Evolutionary conservation across 225 moss, liverwort and hornwort genomes (phyloP).

Genomic region (Climacium dendroides): DNA sequence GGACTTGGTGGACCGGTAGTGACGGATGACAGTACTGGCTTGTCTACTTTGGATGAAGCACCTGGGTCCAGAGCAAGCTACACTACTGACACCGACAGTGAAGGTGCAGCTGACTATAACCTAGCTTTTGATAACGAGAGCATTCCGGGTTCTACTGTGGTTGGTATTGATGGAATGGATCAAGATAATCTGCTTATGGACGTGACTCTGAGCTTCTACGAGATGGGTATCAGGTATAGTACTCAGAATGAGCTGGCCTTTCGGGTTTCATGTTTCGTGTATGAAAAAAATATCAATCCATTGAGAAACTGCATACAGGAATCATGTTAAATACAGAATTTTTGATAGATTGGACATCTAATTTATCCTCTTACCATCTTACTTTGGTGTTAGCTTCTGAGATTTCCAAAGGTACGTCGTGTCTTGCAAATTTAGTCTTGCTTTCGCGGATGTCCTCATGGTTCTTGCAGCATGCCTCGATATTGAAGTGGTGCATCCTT

Average conservation of each 20-base stretch:
- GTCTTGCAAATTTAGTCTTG: not conserved
- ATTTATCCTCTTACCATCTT: not conserved
- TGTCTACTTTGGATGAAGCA: conserved; percentile 23
- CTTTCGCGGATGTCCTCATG: not conserved
- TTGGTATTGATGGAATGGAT: conserved; percentile 80
- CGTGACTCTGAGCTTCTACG: conserved; percentile 78
- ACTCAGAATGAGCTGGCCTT: not conserved
- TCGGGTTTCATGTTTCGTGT: not conserved
- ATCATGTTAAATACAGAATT: not conserved
- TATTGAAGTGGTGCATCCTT: not conserved
- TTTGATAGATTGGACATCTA: not conserved
- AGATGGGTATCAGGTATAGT: conserved; percentile 63
- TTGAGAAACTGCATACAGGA: not conserved
- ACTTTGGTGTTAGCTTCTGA: not conserved
- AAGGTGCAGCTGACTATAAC: conserved; percentile 18
- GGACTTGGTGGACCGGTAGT: conserved; percentile 2
- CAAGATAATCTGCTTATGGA: conserved; percentile 90
- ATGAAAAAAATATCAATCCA: not conserved
- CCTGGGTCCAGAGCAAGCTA: conserved; percentile 29
- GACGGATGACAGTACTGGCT: not conserved
- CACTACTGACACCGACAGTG: conserved; percentile 1
- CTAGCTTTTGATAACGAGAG: conserved; percentile 55
- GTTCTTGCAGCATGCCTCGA: not conserved
- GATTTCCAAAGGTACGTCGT: not conserved
- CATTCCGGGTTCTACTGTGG: conserved; percentile 44